Evolutionary conservation across 305 asterid species (phyloP).

Genomic region (Fraxinus angustifolia): DNA sequence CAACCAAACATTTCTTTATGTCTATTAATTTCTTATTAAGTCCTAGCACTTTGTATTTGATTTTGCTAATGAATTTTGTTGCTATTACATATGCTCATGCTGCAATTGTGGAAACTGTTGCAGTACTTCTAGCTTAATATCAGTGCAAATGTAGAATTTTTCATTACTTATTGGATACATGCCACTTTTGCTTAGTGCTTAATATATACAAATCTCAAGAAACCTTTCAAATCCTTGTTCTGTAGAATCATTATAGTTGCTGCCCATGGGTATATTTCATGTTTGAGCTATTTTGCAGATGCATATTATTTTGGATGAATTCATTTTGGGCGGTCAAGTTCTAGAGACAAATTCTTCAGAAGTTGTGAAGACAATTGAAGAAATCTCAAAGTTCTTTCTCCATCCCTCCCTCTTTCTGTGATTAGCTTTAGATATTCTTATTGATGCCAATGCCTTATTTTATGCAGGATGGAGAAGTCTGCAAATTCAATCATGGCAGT

Average conservation of each 20-base stretch:
- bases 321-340: constrained; percentile 91
- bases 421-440: background rate
- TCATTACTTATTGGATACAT: background rate
- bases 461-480: constrained; percentile 66
- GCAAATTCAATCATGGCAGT: constrained; percentile 41
- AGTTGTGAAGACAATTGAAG: constrained; percentile 72
- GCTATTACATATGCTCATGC: constrained; percentile 1
- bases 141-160: background rate
- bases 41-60: background rate
- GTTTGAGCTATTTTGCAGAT: constrained; percentile 46
- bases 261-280: background rate
- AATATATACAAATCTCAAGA: background rate
- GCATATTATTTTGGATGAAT: constrained; percentile 81
- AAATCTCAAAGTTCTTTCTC: constrained; percentile 60
- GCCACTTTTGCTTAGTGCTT: constrained; percentile 18
- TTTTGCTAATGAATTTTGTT: background rate
- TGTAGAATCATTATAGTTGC: constrained; percentile 4
- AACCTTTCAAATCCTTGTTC: constrained; percentile 11
- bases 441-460: constrained; percentile 13
- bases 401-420: constrained; percentile 9
- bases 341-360: constrained; percentile 78
- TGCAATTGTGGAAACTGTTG: background rate
- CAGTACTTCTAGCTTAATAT: constrained; percentile 7
- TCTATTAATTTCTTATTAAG: background rate
- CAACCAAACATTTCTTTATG: background rate